Percentiles rank a stretch among this genome's conserved stretches.
Conservation (phyloP, 345 rosid species). For the Hibiscus syriacus region DNA sequence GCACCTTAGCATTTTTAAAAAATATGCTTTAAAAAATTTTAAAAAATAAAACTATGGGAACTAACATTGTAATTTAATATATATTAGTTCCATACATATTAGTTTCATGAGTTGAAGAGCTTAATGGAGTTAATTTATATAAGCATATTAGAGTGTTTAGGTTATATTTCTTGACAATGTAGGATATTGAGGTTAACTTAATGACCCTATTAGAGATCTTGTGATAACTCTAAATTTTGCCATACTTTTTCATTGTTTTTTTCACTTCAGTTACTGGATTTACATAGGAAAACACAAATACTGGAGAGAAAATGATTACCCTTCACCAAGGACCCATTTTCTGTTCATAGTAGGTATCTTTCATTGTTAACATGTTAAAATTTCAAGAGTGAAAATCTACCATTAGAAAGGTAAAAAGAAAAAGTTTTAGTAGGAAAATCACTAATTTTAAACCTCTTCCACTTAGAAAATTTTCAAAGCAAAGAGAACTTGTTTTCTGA, state of each 20-base stretch:
- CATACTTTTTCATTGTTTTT: neutral
- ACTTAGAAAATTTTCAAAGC: neutral
- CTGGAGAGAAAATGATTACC: slow-evolving; percentile 36
- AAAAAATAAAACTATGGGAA: too few relatives aligned
- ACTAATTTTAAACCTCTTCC: neutral
- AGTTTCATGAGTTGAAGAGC: too few relatives aligned
- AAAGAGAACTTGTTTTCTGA: neutral
- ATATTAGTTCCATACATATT: too few relatives aligned
- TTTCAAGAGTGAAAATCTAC: slow-evolving; percentile 15
- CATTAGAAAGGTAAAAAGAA: slow-evolving; percentile 11
- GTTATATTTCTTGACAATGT: too few relatives aligned
- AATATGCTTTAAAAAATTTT: too few relatives aligned
- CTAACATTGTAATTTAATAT: too few relatives aligned
- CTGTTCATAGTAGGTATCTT: slow-evolving; percentile 62
- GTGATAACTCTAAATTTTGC: neutral
- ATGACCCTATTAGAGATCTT: neutral
- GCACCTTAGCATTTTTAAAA: too few relatives aligned
- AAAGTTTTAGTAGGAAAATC: neutral
- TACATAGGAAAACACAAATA: too few relatives aligned
- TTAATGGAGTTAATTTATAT: too few relatives aligned
- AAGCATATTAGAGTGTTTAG: too few relatives aligned
- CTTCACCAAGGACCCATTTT: slow-evolving; percentile 60
- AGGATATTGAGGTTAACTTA: too few relatives aligned
- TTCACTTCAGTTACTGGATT: neutral
- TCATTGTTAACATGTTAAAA: slow-evolving; percentile 56